Percentiles rank a stretch among this genome's conserved stretches.
Evolutionary conservation across 176 grass and related monocot genomes (phyloP).

Genomic region (Triticum timopheevii): DNA sequence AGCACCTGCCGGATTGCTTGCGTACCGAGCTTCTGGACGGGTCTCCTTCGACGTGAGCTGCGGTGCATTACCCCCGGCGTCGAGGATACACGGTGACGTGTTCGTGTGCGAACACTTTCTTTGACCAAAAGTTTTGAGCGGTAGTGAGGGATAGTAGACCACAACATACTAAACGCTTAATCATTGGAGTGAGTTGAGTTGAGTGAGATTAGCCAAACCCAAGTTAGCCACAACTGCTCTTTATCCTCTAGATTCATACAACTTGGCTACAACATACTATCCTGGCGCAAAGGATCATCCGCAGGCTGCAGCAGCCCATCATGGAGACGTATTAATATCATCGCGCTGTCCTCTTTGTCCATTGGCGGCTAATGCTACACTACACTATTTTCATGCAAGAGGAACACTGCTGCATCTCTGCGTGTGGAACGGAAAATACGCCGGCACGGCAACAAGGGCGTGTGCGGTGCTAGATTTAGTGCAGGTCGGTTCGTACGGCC

Average conservation of each 20-base stretch:
- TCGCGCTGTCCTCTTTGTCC: background rate
- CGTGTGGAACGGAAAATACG: background rate
- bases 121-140: conserved; percentile 12
- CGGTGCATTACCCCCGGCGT: too few species aligned
- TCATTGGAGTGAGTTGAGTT: conserved; percentile 17
- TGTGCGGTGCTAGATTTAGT: too few species aligned
- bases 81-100: too few species aligned
- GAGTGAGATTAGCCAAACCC: conserved; percentile 39
- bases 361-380: background rate
- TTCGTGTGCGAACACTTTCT: background rate
- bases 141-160: conserved; percentile 19
- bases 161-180: background rate
- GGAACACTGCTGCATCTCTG: background rate
- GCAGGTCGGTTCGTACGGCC: too few species aligned
- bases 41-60: too few species aligned
- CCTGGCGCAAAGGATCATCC: background rate
- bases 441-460: too few species aligned
- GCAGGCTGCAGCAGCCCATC: background rate
- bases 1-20: too few species aligned
- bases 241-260: background rate
- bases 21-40: too few species aligned
- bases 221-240: background rate
- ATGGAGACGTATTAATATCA: background rate
- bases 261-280: too few species aligned
- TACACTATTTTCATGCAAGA: background rate